Conservation (phyloP, 2,329 filamentous ascomycete species). For the Hymenoscyphus linearis region DNA sequence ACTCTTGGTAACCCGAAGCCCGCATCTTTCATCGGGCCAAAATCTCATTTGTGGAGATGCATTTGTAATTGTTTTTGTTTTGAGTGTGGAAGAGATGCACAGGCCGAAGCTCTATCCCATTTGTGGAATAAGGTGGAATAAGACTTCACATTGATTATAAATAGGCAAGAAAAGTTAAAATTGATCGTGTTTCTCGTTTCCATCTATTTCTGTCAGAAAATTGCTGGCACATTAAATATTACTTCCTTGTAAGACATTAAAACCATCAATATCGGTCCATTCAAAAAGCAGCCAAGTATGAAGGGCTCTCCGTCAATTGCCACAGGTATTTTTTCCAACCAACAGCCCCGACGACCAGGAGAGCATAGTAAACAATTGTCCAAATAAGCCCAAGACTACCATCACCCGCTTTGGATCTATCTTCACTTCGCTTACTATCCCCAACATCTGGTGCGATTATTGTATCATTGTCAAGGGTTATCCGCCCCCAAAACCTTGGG, state of each 20-base stretch:
- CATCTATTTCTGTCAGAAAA: not conserved
- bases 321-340: conserved; percentile 69
- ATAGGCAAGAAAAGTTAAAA: not conserved
- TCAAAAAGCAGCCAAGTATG: conserved; percentile 39
- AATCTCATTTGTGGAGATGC: no score
- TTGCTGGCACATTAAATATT: not conserved
- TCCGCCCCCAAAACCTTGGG: conserved; percentile 76
- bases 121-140: not conserved
- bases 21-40: no score
- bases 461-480: conserved; percentile 43
- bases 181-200: not conserved
- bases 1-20: no score
- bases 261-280: not conserved
- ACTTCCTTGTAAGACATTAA: not conserved
- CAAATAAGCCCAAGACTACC: conserved; percentile 45
- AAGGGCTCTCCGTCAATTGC: conserved; percentile 60
- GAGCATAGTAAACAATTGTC: conserved; percentile 73
- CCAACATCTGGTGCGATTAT: conserved; percentile 24
- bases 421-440: conserved; percentile 37
- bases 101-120: no score
- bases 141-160: not conserved
- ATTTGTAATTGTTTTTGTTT: no score
- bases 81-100: no score
- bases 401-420: conserved; percentile 25
- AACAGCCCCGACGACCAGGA: conserved; percentile 67